Evolutionary conservation across 225 moss, liverwort and hornwort genomes (phyloP).

Genomic region (Pleurozium schreberi): DNA sequence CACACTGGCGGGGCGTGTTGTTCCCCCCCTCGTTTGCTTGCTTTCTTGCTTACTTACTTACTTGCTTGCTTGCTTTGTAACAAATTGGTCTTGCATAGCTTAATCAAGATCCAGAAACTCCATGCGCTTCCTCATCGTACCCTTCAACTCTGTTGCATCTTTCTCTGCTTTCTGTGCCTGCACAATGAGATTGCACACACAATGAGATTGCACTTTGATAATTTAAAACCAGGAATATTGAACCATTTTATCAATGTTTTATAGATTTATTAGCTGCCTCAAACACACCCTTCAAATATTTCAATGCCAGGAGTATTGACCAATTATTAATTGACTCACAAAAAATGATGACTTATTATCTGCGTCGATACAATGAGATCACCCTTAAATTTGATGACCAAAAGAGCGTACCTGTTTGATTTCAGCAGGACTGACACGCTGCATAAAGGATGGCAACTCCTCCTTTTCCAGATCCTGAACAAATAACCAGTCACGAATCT

Average conservation of each 20-base stretch:
- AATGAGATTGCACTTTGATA: not conserved
- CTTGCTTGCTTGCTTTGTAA: not conserved
- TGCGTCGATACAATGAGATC: not conserved
- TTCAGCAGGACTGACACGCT: conserved; percentile 59
- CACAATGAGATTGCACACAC: not conserved
- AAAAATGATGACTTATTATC: too few relatives aligned
- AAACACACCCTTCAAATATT: not conserved
- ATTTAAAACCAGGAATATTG: not conserved
- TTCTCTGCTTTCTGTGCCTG: conserved; percentile 91
- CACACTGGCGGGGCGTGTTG: conserved; percentile 47
- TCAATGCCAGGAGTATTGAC: not conserved
- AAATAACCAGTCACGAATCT: not conserved
- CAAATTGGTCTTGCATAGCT: not conserved
- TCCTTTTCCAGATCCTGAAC: conserved; percentile 71
- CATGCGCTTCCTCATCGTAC: conserved; percentile 97
- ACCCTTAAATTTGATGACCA: not conserved
- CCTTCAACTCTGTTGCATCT: conserved; percentile 91
- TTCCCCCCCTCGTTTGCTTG: conserved; percentile 15
- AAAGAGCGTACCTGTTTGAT: conserved; percentile 52
- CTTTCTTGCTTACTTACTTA: not conserved
- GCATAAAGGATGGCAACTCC: conserved; percentile 79
- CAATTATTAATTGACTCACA: not conserved
- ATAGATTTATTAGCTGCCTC: not conserved
- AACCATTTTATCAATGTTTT: not conserved
- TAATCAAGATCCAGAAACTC: conserved; percentile 89